Base-by-base conservation (phyloP, 495 filamentous ascomycete genomes). In the Xylaria longipes region DNA sequence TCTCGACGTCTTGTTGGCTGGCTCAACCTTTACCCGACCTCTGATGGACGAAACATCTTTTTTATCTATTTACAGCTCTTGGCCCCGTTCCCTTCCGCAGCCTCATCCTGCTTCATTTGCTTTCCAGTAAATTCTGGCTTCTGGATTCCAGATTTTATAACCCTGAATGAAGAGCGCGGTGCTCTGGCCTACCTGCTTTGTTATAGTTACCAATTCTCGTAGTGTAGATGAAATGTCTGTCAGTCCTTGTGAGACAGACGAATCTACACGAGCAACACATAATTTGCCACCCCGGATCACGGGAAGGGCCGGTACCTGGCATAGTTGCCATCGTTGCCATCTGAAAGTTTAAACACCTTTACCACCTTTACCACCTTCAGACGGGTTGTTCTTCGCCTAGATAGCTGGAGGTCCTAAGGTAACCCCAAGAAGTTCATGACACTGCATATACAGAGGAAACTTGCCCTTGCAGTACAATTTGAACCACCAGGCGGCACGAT, bases 221-320 rank as follows among this genome's bases (percentile, higher is more conserved):
- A 15, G 50, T 54, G 29, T 29, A 35, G 15, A 58, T 58, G 31
- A 33, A 35, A 20, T 58, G 54, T 1, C 54, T 58, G 29, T 35
- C 54, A n/a, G 54, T 58, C 29, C 54, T 31, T 58, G 31, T 58
- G 54, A 58, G 35, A 46, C 43, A 20, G 17, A 58, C 54, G 52
- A 31, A 56, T 29, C 54, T 58, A 17, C 29, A n/a, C 2, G 2
- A 9, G 25, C 4, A 54, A 3, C n/a, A 54, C 54, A 15, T 17
- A 35, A 58, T 58, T 20, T 12, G 46, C 52, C 12, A 22, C 17
- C 17, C 15, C 31, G 37, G 20, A 27, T 37, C 33, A 37, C 15
- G 5, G 37, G 25, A 37, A 60, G 17, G 9, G 46, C 46, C 43
- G 12, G 17, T 46, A 46, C 12, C 43, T 15, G 11, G 43, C 11